A percentile compares a stretch with the other conserved stretches of the same genome.
Evolutionary conservation across 2,329 filamentous ascomycete species (phyloP).

Genomic region (Stromatinia cepivora): DNA sequence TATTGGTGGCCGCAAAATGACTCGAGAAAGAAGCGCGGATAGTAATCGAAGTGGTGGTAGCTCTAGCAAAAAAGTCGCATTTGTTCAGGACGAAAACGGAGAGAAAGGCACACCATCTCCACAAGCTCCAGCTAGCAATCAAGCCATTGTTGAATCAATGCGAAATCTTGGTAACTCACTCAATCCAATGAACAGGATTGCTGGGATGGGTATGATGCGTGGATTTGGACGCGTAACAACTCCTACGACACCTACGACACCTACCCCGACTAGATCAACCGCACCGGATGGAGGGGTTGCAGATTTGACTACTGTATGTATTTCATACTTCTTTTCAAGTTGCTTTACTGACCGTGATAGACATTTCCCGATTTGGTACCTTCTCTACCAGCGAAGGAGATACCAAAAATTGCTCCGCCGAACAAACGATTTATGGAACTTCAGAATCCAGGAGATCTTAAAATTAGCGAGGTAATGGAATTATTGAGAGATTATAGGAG

Average conservation of each 20-base stretch:
- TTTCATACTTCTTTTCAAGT: neutral
- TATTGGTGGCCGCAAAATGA: slow-evolving; percentile 62
- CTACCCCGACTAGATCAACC: slow-evolving; percentile 44
- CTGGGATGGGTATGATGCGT: slow-evolving; percentile 71
- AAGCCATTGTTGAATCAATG: slow-evolving; percentile 75
- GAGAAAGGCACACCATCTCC: slow-evolving; percentile 43
- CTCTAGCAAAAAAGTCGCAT: slow-evolving; percentile 57
- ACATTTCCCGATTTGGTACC: slow-evolving; percentile 61
- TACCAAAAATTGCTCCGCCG: slow-evolving; percentile 61
- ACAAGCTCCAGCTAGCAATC: slow-evolving; percentile 46
- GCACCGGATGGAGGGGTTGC: slow-evolving; percentile 51
- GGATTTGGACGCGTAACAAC: slow-evolving; percentile 63
- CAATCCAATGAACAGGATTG: slow-evolving; percentile 79
- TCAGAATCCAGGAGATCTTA: slow-evolving; percentile 68
- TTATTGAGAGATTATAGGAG: slow-evolving; percentile 74
- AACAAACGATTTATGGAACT: slow-evolving; percentile 73
- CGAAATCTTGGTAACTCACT: slow-evolving; percentile 76
- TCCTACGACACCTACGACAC: slow-evolving; percentile 45
- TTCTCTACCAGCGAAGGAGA: slow-evolving; percentile 55
- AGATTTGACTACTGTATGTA: slow-evolving; percentile 56
- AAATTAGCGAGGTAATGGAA: slow-evolving; percentile 70
- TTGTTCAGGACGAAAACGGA: slow-evolving; percentile 46
- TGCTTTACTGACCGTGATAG: slow-evolving; percentile 41
- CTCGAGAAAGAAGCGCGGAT: slow-evolving; percentile 74
- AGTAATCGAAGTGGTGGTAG: slow-evolving; percentile 64